Evolutionary conservation across 441 rosid genomes (phyloP).

Genomic region (Theobroma grandiflorum): DNA sequence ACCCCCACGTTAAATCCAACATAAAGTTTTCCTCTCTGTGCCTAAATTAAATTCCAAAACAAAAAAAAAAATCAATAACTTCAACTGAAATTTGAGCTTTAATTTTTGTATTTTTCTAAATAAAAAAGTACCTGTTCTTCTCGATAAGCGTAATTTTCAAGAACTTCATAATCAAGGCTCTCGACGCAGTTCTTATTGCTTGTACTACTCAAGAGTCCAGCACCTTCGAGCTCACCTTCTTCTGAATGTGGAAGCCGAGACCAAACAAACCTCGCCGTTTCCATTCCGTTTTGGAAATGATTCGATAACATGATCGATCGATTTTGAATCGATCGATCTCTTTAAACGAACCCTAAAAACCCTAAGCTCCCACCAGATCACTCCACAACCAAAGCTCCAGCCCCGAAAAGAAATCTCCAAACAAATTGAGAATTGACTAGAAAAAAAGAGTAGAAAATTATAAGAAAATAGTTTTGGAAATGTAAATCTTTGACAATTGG

Average conservation of each 20-base stretch:
- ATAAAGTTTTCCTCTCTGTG: constrained; percentile 86
- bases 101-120: background rate
- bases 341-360: constrained; percentile 7
- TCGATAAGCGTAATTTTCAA: constrained; percentile 91
- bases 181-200: constrained; percentile 55
- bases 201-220: constrained; percentile 53
- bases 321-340: constrained; percentile 20
- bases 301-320: constrained; percentile 67
- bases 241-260: constrained; percentile 84
- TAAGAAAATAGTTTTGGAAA: background rate
- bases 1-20: constrained; percentile 78
- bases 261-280: constrained; percentile 77
- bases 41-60: constrained; percentile 47
- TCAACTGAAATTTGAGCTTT: background rate
- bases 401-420: constrained; percentile 1
- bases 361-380: constrained; percentile 14
- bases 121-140: constrained; percentile 73
- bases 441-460: background rate
- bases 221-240: constrained; percentile 63
- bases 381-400: constrained; percentile 9
- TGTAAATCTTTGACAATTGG: background rate
- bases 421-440: background rate
- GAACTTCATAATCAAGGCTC: constrained; percentile 94
- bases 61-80: background rate
- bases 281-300: constrained; percentile 81